Base-by-base conservation (phyloP, 2,329 filamentous ascomycete genomes). In the Pezicula rhizophila region DNA sequence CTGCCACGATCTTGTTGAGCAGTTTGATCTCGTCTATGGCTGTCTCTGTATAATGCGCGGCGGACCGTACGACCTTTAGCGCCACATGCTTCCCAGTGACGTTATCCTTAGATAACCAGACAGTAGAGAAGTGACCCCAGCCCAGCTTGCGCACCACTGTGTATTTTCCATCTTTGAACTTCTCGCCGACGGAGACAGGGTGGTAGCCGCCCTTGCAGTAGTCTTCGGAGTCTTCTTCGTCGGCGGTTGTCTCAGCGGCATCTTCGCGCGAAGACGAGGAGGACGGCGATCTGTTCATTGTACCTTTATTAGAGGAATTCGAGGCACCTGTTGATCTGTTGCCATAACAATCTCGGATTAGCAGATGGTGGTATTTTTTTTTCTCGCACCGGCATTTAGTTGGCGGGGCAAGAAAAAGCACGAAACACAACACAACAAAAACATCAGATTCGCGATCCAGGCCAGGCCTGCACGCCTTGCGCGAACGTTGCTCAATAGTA, bases 141-240 rank as follows among this genome's bases (percentile, higher is more conserved):
- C 92, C 92, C 46, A 97, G 78, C 75, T 97, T 97, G 71, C 91
- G 87, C 68, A 97, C 87, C 50, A 97, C 84, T 14, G 91, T 93
- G 72, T 99, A 99, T 72, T 89, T 92, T 60, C 89, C 91, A 67
- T 97, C 89, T 68, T 97, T 97, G 79, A 96, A 97, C 64, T 90
- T 87, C 72, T 99, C 93, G 61, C 93, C 93, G 52, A 97, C 86
- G 61, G 83, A 79, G 44, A 99, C 93, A 2, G 93, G 93, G 66
- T 99, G 93, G 70, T 97, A 99, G 52, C 93, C 93, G 63, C 93
- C 93, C 72, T 97, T 97, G 80, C 92, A 96, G 75, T 99, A 99
- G 70, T 99, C 93, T 71, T 97, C 92, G 42, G 89, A 96, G 70
- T 99, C 93, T 72, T 99, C 93, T 72, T 99, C 93, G 67, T 97